These are phyloP conservation scores for Triticum aestivum DNA, from an alignment of 176 grass and related monocot genomes.

Conservation along the genomic window DNA sequence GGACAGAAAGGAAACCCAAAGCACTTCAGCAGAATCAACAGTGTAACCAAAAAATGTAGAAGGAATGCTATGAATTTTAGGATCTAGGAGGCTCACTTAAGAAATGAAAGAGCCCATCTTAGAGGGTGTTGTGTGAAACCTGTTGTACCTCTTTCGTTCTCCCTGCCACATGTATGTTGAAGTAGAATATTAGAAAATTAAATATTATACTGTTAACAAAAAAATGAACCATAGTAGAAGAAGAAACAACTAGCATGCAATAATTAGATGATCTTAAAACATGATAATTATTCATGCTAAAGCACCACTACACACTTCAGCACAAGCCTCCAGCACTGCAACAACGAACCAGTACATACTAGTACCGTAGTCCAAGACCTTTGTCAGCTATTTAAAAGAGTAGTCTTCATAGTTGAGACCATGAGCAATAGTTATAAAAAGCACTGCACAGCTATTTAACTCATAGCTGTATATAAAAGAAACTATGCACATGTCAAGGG, in stretches of 20 bases:
- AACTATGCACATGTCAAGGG: no score
- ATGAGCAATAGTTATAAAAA: no score
- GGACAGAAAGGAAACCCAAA: constrained; percentile 24
- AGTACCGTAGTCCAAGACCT: neutral
- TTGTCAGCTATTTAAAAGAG: constrained; percentile 17
- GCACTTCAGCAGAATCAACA: constrained; percentile 3
- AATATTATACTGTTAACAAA: neutral
- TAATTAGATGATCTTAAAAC: neutral
- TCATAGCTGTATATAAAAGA: no score
- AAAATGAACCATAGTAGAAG: neutral
- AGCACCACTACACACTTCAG: neutral
- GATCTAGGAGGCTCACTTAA: constrained; percentile 59
- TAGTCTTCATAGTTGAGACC: neutral
- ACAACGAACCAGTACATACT: neutral
- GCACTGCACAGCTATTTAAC: no score
- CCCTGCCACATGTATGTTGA: constrained; percentile 48
- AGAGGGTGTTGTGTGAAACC: constrained; percentile 56
- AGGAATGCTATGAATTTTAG: constrained; percentile 10
- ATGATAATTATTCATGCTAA: neutral
- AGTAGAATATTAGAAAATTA: constrained; percentile 1
- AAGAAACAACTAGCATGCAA: neutral
- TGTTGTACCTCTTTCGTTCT: constrained; percentile 51
- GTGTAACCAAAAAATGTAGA: neutral
- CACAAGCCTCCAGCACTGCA: neutral
- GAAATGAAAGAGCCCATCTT: constrained; percentile 92